Base-by-base conservation (phyloP, 495 filamentous ascomycete species). In the Penicillium arizonense region DNA sequence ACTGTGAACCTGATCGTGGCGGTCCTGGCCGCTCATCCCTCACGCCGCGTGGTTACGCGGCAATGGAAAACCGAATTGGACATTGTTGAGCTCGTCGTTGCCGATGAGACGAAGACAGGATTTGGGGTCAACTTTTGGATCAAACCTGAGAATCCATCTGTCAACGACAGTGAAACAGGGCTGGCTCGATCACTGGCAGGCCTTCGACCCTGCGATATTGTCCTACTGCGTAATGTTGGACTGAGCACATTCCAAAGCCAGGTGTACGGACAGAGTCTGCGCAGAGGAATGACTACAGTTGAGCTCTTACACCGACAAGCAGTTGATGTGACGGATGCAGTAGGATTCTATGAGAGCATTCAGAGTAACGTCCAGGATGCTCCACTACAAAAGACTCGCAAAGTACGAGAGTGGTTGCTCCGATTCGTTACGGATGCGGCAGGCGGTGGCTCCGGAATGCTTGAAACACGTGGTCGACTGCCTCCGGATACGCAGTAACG, bases 41-140 rank as follows among this genome's bases (percentile, higher is more conserved):
- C 85, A 3, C 84, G 88, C n/a, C 78, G 75, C 20, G 73, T 87
- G 36, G 71, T 70, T 23, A 80, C 80, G 0, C 72, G 73, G 44
- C 72, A 73, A 56, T 75, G 74, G 67, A 74, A 70, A 51, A 65
- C 57, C 21, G 69, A 70, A 39, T 77, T 86, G 40, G 77, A 86
- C 32, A 76, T 96, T 0, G 71, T 91, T 32, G 90, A 96, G 60
- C 65, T 95, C 5, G 76, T 91, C 1, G 88, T 96, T 1, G 91
- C 88, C 11, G 93, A 97, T 62, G 90, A 96, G 49, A 94, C 90
- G 2, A 82, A 78, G 44, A 84, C 88, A 11, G 89, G 88, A 12
- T 96, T 97, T 66, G 81, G 77, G 11, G 72, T 97, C 52, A 93
- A 87, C 24, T 87, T 96, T 56, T 97, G 93, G 93, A 74, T 96